Evolutionary conservation across 2,329 filamentous ascomycete genomes (phyloP).

Genomic region (Colletotrichum sp.): DNA sequence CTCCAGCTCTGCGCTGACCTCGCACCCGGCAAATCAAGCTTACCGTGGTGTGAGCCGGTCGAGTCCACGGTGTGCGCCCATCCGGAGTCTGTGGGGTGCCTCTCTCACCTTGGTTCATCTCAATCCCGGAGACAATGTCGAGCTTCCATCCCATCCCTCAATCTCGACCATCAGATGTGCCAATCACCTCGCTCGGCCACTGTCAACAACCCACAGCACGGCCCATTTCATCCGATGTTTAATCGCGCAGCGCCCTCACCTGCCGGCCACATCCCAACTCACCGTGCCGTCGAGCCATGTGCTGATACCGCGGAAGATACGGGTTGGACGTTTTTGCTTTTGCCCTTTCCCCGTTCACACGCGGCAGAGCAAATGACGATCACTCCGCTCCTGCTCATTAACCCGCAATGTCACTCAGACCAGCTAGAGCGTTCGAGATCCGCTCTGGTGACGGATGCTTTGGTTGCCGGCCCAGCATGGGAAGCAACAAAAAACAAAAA

Average conservation of each 20-base stretch:
- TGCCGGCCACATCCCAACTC: constrained; percentile 7
- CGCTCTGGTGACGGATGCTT: not conserved
- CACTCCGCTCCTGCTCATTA: constrained; percentile 3
- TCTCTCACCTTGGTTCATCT: not conserved
- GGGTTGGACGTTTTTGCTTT: not conserved
- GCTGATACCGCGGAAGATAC: constrained; percentile 11
- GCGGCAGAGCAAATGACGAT: not conserved
- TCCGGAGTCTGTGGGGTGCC: not conserved
- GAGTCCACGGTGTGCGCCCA: not conserved
- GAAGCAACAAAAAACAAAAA: not conserved
- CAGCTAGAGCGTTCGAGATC: constrained; percentile 5
- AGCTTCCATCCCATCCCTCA: not conserved
- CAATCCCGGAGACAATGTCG: not conserved
- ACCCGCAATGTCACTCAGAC: not conserved
- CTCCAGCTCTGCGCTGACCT: not conserved
- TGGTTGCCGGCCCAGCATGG: not conserved
- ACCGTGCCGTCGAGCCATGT: not conserved
- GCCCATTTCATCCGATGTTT: constrained; percentile 17
- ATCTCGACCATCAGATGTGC: not conserved
- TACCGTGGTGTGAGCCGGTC: not conserved
- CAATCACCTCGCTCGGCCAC: not conserved
- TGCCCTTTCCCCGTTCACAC: not conserved
- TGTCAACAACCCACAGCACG: not conserved
- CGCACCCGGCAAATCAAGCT: not conserved
- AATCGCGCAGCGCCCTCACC: constrained; percentile 8